A percentile compares a stretch with the other conserved stretches of the same genome.
These are phyloP conservation scores for Dactylella cylindrospora DNA, from an alignment of 2,329 filamentous ascomycete genomes.

Conservation along the genomic window DNA sequence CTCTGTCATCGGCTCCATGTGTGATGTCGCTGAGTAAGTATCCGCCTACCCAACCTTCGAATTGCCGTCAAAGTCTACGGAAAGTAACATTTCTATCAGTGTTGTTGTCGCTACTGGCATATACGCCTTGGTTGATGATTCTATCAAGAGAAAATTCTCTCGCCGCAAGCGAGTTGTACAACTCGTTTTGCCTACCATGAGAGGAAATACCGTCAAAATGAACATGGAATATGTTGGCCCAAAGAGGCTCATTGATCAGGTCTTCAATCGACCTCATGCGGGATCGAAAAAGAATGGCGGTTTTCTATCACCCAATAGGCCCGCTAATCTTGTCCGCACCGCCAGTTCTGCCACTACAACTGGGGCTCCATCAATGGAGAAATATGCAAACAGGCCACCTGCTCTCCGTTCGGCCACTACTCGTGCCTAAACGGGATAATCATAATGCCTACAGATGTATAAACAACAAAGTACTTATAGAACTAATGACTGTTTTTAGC, in stretches of 20 bases:
- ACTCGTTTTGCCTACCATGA: constrained; percentile 58
- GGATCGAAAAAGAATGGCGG: constrained; percentile 25
- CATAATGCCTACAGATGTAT: not conserved
- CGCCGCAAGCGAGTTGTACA: constrained; percentile 56
- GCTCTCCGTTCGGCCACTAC: constrained; percentile 43
- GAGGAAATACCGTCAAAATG: constrained; percentile 57
- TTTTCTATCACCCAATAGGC: constrained; percentile 4
- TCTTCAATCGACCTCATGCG: constrained; percentile 59
- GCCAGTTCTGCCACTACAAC: constrained; percentile 30
- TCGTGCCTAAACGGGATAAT: constrained; percentile 11
- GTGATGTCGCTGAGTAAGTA: constrained; percentile 84
- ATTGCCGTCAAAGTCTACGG: constrained; percentile 1
- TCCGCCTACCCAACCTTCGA: not conserved
- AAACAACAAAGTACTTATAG: constrained; percentile 2
- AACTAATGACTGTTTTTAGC: constrained; percentile 2
- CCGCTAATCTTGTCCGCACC: constrained; percentile 26
- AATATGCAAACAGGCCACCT: constrained; percentile 28
- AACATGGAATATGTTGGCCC: constrained; percentile 66
- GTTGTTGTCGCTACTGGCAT: constrained; percentile 88
- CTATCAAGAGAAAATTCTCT: constrained; percentile 67
- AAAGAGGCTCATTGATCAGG: constrained; percentile 64
- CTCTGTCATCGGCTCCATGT: constrained; percentile 65
- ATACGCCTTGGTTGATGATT: constrained; percentile 84
- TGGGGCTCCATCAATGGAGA: constrained; percentile 25
- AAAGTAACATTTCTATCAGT: constrained; percentile 55